Percentiles rank a stretch among this genome's conserved stretches.
Evolutionary conservation across 1,139 yeast genomes (phyloP).

Genomic region (Saccharomyces uvarum): DNA sequence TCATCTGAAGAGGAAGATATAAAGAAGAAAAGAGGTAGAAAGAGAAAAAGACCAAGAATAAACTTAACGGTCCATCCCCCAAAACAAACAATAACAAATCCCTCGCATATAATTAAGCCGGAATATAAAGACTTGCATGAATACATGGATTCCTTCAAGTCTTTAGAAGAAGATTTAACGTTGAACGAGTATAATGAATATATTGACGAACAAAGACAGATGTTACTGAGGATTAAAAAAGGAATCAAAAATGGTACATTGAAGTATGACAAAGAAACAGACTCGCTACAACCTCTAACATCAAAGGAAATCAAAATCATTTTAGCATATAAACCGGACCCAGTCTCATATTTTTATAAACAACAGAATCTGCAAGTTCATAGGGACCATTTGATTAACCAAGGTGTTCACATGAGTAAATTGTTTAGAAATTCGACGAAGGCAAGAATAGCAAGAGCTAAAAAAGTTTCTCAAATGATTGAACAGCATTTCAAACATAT

Average conservation of each 20-base stretch:
- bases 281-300: constrained; percentile 41
- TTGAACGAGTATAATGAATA: constrained; percentile 42
- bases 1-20: constrained; percentile 28
- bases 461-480: constrained; percentile 71
- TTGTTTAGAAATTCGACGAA: constrained; percentile 61
- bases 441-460: constrained; percentile 59
- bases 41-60: constrained; percentile 17
- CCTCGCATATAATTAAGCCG: constrained; percentile 52
- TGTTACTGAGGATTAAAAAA: constrained; percentile 41
- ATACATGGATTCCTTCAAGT: constrained; percentile 46
- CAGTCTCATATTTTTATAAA: constrained; percentile 27
- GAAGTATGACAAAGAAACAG: constrained; percentile 37
- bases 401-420: constrained; percentile 67
- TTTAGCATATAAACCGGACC: constrained; percentile 29
- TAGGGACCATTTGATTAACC: constrained; percentile 67
- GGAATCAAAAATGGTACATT: constrained; percentile 50
- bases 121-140: constrained; percentile 36
- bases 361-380: constrained; percentile 44
- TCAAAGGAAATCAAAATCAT: constrained; percentile 40
- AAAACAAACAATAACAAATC: constrained; percentile 63
- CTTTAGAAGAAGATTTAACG: constrained; percentile 49
- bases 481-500: constrained; percentile 81
- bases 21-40: constrained; percentile 12
- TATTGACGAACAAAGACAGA: constrained; percentile 39
- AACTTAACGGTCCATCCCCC: constrained; percentile 45